Evolutionary conservation across 345 rosid species (phyloP), one percentile per base, ranked within the genome.

Genomic region (Murraya koenigii): DNA sequence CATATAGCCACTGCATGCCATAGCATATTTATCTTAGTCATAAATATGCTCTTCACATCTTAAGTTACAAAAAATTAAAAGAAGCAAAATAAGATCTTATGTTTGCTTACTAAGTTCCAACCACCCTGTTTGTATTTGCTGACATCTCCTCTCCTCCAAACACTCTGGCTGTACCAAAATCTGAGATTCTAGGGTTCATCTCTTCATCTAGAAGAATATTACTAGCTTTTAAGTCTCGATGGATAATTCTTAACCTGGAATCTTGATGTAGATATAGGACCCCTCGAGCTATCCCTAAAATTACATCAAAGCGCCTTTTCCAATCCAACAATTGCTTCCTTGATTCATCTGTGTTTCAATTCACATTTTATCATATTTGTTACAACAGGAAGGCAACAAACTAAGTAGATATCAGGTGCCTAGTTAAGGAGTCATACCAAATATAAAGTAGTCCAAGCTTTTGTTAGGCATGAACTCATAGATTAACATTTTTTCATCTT

Each of bases 101-200:
- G 8, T 26, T 28, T 13, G 1, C 66, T 61, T 61, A 61, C 66
- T 26, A 61, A 6, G 36, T 61, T 14, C 66, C 66, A 61, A 61
- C 66, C 35, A 61, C 66, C 36, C 66, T 61, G 1, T 1, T 61
- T 26, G 36, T 61, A 26, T 28, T 61, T 61, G 35, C 33, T 13
- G 20, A 61, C 14, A 61, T 61, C 60, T 70, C 78, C 4, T 79
- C 79, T 6, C 70, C 82, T 20, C 75, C 54, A 36, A 82, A 83
- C 28, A 83, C 77, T 41, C 79, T 74, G 3, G 86, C 86, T 64
- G 76, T 66, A 9, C 88, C 86, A 74, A 87, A 87, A 71, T 87
- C 86, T 23, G 86, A 87, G 28, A 85, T 85, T 73, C 75, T 87
- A 8, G 85, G 84, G 19, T 79, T 83, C 88, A 84, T 79, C 14